A percentile compares a stretch with the other conserved stretches of the same genome.
phyloP scores from a whole-genome alignment of 2,329 filamentous ascomycete genomes.

The Shiraia bambusicola region DNA sequence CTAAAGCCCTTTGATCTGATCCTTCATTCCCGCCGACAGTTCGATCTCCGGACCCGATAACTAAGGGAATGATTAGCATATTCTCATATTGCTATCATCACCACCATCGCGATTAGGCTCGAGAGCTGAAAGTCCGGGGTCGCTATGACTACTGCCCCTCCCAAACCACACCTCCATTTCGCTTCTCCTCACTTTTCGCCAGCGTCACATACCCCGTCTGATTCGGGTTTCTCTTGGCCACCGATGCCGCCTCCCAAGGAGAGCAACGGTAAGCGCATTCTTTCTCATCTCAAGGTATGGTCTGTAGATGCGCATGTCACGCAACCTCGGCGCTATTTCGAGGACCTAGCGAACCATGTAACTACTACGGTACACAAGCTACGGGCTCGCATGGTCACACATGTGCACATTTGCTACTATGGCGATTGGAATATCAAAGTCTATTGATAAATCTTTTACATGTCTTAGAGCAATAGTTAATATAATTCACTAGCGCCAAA shows the following conservation, averaged over 20 bases:
- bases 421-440: too few relatives aligned
- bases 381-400: too few relatives aligned
- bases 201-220: slow-evolving; percentile 21
- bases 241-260: slow-evolving; percentile 26
- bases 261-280: slow-evolving; percentile 23
- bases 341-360: background rate
- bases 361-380: too few relatives aligned
- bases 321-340: slow-evolving; percentile 1
- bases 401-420: too few relatives aligned
- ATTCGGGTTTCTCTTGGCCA: slow-evolving; percentile 23
- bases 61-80: slow-evolving; percentile 5
- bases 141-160: slow-evolving; percentile 25
- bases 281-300: slow-evolving; percentile 11
- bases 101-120: slow-evolving; percentile 3
- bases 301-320: slow-evolving; percentile 1
- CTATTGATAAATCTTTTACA: too few relatives aligned
- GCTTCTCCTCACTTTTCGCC: slow-evolving; percentile 24
- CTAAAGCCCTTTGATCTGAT: slow-evolving; percentile 18
- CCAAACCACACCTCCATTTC: slow-evolving; percentile 17
- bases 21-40: slow-evolving; percentile 3
- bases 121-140: slow-evolving; percentile 8
- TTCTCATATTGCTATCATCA: slow-evolving; percentile 3
- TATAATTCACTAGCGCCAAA: slow-evolving; percentile 3
- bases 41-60: too few relatives aligned
- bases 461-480: slow-evolving; percentile 3